Base-by-base conservation (phyloP, 2,329 filamentous ascomycete genomes). In the Aspergillus novofumigatus region DNA sequence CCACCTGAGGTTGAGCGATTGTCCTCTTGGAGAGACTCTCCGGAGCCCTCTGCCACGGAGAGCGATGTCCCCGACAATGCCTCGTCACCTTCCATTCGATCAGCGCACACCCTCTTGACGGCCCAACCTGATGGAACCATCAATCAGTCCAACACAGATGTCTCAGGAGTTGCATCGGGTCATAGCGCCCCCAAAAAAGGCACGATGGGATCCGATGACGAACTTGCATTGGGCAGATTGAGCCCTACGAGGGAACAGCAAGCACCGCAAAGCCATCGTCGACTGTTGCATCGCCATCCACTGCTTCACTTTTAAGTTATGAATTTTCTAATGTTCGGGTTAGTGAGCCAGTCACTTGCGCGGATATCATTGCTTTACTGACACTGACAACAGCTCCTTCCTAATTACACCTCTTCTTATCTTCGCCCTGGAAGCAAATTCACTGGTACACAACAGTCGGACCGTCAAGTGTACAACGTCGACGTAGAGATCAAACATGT, bases 401-500 rank as follows among this genome's bases (percentile, higher is more conserved):
- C 92, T 2, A 86, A 86, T 54, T 86, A 89, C n/a, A 87, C 91
- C 1, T 96, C 91, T 0, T 94, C 91, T 0, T 95, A 88, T 72
- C 80, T 99, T 55, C 88, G 91, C 49, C 86, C 92, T 2, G 92
- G 92, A 20, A 96, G 91, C 75, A 90, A 85, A 67, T 99, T 97
- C 70, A 83, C 85, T 58, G 94, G 94, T 56, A 96, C 90, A 14
- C 94, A 99, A 69, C 89, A 93, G 70, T 97, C 93, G 2, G 93
- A 97, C 71, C 86, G 90, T 58, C 92, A 96, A 71, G 85, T 90
- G 9, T 99, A 99, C 72, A 91, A 96, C 61, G 94, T 99, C 1
- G 90, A 97, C 68, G 94, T 99, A 2, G 92, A 97, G 71, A 91
- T 99, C 65, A 96, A 97, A 76, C 89, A 97, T 75, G 92, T 97